Conservation (phyloP, 139 green algal species). For the Microglena sp. region DNA sequence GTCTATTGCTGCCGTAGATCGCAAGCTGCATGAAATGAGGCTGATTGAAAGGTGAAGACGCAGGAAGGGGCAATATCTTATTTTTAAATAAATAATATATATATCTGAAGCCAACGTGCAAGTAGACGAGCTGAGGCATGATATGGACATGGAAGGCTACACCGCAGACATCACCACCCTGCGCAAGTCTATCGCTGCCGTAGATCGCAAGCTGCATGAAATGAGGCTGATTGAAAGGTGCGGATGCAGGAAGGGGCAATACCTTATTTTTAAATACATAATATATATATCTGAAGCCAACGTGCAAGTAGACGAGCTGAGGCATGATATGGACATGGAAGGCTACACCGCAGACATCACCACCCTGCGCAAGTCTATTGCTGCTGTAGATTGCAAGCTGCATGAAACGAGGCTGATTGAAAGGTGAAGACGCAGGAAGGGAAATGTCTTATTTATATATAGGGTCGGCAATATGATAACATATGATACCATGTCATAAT, state of each 20-base stretch:
- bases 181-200: constrained; percentile 49
- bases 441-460: not conserved
- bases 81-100: too few species aligned
- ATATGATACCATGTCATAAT: not conserved
- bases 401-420: constrained; percentile 61
- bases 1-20: constrained; percentile 51
- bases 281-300: too few species aligned
- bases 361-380: constrained; percentile 53
- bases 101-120: too few species aligned
- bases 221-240: constrained; percentile 53
- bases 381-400: constrained; percentile 57
- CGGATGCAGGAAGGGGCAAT: too few species aligned
- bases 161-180: constrained; percentile 52
- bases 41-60: constrained; percentile 45
- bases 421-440: too few species aligned
- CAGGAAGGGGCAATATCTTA: too few species aligned
- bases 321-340: constrained; percentile 56
- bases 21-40: constrained; percentile 64
- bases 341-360: constrained; percentile 60
- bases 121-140: too few species aligned
- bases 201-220: constrained; percentile 66
- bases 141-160: constrained; percentile 62
- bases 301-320: too few species aligned
- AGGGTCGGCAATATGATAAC: not conserved
- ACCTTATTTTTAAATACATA: too few species aligned